Evolutionary conservation across 2,329 filamentous ascomycete species (phyloP), one percentile per base, ranked within the genome.

Genomic region (Sporothrix curviconia): DNA sequence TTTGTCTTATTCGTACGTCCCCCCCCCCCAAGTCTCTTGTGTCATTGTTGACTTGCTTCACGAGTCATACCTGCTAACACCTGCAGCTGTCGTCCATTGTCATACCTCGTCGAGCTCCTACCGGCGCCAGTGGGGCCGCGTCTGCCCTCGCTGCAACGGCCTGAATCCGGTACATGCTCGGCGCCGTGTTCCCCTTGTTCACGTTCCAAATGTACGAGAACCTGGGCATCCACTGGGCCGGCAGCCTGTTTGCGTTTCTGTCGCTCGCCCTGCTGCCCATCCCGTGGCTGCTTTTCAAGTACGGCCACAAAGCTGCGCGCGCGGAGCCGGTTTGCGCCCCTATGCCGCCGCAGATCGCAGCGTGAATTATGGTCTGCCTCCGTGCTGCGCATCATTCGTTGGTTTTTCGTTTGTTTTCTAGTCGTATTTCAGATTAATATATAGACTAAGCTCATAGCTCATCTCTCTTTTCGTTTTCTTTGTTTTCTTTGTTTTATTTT

Each of bases 211-310:
- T 55, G 53, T 55, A 55, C 53, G 32, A 55, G 43, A 49, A 40
- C 1, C 53, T 55, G 7, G 53, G 53, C 17, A 7, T 49, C 22
- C 53, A 55, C 42, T 55, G 53, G 53, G 53, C 53, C 42, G 53
- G 53, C n/a, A 55, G 53, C n/a, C 15, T 55, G 22, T 55, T 55
- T 40, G 53, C 53, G 17, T 55, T 55, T 40, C n/a, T 55, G 32
- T 55, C 53, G 8, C 17, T 55, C 11, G 53, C 19, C 4, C 43
- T 55, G 8, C 53, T 55, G 3, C 53, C 53, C n/a, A 55, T 55
- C 11, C 53, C 53, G 11, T 55, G 53, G 53, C 9, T 55, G 2
- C 22, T 55, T 1, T 55, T 55, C 32, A 22, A 49, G 24, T 49
- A 28, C 32, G 53, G 53, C 32, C 32, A 30, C 34, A 24, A n/a